Conservation (phyloP, 306 rosid genomes). For the Trifolium pratense region DNA sequence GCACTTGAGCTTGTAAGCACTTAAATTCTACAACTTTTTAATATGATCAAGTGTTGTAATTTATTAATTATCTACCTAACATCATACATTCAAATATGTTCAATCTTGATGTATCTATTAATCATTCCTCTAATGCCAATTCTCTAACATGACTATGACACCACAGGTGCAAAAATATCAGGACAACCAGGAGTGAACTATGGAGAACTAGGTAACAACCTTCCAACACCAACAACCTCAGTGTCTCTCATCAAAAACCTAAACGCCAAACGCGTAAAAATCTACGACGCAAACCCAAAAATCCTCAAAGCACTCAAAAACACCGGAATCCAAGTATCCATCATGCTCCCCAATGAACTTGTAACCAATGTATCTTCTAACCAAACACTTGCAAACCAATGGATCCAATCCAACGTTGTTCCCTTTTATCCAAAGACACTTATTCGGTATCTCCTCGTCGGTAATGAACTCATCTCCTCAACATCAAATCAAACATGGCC, state of each 20-base stretch:
- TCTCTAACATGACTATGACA: background rate
- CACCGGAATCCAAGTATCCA: slow-evolving; percentile 58
- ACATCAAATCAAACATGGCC: slow-evolving; percentile 52
- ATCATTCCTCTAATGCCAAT: background rate
- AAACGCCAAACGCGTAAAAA: slow-evolving; percentile 66
- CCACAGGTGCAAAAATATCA: slow-evolving; percentile 58
- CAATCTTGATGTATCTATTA: background rate
- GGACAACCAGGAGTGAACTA: slow-evolving; percentile 59
- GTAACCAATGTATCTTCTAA: slow-evolving; percentile 60
- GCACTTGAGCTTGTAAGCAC: no score
- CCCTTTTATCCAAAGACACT: slow-evolving; percentile 61
- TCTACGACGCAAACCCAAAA: slow-evolving; percentile 49
- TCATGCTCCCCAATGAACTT: slow-evolving; percentile 78
- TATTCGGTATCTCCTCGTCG: slow-evolving; percentile 81
- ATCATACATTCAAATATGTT: no score
- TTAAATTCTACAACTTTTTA: no score
- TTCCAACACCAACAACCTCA: slow-evolving; percentile 59
- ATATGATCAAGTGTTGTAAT: no score
- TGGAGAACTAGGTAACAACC: slow-evolving; percentile 74
- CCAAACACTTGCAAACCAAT: slow-evolving; percentile 61
- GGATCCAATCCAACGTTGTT: slow-evolving; percentile 59
- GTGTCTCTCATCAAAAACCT: slow-evolving; percentile 58
- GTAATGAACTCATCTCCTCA: slow-evolving; percentile 68
- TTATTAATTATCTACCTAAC: no score
- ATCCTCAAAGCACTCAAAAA: slow-evolving; percentile 64